Evolutionary conservation across 179 eudicot species (phyloP).

Genomic region (Sideroxylon spinosum): DNA sequence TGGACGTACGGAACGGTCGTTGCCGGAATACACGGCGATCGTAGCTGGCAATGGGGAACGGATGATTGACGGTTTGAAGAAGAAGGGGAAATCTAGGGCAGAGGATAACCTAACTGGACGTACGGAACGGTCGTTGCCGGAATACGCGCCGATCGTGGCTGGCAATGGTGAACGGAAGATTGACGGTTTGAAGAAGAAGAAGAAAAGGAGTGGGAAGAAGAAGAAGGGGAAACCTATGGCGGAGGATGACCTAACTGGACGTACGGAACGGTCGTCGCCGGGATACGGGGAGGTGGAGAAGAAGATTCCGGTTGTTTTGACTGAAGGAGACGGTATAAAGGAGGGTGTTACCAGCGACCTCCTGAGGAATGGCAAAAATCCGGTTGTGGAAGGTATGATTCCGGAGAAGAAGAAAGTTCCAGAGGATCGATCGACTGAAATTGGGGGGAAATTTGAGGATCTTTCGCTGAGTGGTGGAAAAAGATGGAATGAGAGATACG

Average conservation of each 20-base stretch:
- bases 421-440: not conserved
- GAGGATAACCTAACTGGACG: not conserved
- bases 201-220: not conserved
- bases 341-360: not conserved
- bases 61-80: too few relatives aligned
- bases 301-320: not conserved
- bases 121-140: not conserved
- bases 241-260: not conserved
- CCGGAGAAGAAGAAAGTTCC: conserved; percentile 5
- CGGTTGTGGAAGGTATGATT: not conserved
- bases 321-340: not conserved
- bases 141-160: not conserved
- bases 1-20: not conserved
- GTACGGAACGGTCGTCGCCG: not conserved
- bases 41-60: too few relatives aligned
- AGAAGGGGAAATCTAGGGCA: not conserved
- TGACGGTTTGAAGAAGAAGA: not conserved
- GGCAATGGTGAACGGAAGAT: too few relatives aligned
- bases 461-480: conserved; percentile 2
- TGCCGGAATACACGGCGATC: not conserved
- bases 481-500: not conserved
- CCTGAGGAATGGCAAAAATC: conserved; percentile 1
- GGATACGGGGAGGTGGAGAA: not conserved
- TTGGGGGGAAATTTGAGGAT: not conserved
- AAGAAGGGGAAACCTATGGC: not conserved